Base-by-base conservation (phyloP, 2,329 filamentous ascomycete genomes). In the Trematosphaeria pertusa region DNA sequence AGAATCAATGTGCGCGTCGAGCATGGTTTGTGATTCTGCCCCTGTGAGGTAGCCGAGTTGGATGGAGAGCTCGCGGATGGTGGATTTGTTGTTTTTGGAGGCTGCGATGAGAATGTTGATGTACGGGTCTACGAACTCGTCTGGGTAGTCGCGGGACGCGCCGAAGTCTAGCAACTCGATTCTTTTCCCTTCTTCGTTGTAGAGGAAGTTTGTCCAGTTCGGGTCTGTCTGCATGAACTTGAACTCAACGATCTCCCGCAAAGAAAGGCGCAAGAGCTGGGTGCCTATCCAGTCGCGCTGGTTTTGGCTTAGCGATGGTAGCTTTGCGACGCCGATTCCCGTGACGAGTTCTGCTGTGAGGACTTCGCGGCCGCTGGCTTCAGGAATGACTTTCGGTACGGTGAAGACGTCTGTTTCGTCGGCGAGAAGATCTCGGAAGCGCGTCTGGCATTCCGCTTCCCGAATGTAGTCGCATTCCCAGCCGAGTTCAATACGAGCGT, bases 121-220 rank as follows among this genome's bases (percentile, higher is more conserved):
- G 71, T 99, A 99, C 12, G 84, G 85, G 2, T 80, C 75, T 46
- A 97, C 86, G 64, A 99, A 99, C 11, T 82, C 76, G 30, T 84
- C 81, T 0, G 92, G 91, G 67, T 87, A 99, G 58, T 91, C 93
- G 61, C 94, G 82, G 15, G 88, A 91, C 26, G 94, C 94, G 48
- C 94, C 94, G 72, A 99, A 99, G 73, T 99, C 95, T 41, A 99
- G 85, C 1, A 99, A 83, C 72, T 96, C 92, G 11, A 99, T 86
- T 65, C 85, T 88, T 61, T 85, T 77, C 3, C 81, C 84, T 15
- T 77, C 61, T 1, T 85, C 77, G 62, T 97, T 94, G 79, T 91
- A 99, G 15, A 97, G 80, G 72, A 99, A 99, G 73, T 99, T 99
- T 24, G 93, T 97, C 94, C 94, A 99, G 78, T 99, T 99, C 31